Percentiles rank a stretch among this genome's conserved stretches.
Evolutionary conservation across 768 basidiomycete genomes (phyloP).

Genomic region (Russula ochroleuca): DNA sequence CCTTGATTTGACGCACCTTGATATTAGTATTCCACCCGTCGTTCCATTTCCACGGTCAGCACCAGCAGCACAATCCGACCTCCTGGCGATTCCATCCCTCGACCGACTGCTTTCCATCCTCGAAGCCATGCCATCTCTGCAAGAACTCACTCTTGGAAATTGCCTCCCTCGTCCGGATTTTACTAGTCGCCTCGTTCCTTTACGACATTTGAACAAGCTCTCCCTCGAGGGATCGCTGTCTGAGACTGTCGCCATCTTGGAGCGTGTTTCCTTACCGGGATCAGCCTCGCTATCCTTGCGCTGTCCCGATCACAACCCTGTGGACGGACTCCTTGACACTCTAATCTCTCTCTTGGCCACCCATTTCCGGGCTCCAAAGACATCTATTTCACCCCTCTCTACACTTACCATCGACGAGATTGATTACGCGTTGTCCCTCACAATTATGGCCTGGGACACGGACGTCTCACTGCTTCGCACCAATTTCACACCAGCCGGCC

Average conservation of each 20-base stretch:
- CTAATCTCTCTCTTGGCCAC: neutral
- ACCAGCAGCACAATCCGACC: neutral
- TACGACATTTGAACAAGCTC: neutral
- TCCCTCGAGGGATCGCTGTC: neutral
- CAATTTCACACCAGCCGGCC: neutral
- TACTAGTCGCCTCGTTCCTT: neutral
- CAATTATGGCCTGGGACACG: constrained; percentile 2
- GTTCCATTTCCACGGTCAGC: neutral
- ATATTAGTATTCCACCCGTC: neutral
- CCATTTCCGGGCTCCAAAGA: neutral
- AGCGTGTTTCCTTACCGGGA: constrained; percentile 1
- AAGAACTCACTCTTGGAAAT: constrained; percentile 3
- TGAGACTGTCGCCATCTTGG: neutral
- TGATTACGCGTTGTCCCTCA: neutral
- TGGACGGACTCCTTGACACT: neutral
- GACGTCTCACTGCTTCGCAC: neutral
- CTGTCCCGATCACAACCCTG: neutral
- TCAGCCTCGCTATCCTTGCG: neutral
- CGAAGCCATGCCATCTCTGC: neutral
- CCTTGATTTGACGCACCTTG: neutral
- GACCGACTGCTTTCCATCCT: constrained; percentile 11
- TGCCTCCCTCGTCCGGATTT: neutral
- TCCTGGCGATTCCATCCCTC: neutral
- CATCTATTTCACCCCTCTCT: neutral
- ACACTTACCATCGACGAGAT: neutral